These are phyloP conservation scores for Hygrophoropsis aurantiaca DNA, from an alignment of 768 basidiomycete genomes.

Conservation along the genomic window DNA sequence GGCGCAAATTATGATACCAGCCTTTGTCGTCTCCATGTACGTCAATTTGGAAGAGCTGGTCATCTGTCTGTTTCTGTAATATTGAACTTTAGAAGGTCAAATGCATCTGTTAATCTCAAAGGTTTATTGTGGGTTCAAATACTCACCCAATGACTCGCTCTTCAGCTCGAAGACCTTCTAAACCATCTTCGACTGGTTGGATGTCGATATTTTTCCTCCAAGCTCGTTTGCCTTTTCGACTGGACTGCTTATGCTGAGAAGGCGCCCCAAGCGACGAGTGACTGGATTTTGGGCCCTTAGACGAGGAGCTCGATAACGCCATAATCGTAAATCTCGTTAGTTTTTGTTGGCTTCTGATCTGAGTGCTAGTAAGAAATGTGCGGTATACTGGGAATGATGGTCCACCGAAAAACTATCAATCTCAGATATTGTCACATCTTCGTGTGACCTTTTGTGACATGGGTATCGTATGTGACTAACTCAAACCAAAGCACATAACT, in stretches of 20 bases:
- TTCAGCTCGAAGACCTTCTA: conserved; percentile 79
- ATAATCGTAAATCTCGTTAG: too few species aligned
- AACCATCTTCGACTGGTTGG: conserved; percentile 68
- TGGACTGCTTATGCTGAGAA: conserved; percentile 51
- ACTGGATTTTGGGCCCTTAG: conserved; percentile 4
- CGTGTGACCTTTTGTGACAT: too few species aligned
- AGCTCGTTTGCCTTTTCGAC: conserved; percentile 87
- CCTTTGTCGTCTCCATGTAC: conserved; percentile 74
- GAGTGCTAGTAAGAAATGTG: too few species aligned
- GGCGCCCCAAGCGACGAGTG: conserved; percentile 23
- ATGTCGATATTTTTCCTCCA: conserved; percentile 95
- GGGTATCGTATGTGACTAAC: too few species aligned
- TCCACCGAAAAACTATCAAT: too few species aligned
- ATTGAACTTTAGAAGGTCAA: conserved; percentile 43
- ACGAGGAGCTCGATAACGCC: too few species aligned
- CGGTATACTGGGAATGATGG: too few species aligned
- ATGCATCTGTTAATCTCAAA: neutral
- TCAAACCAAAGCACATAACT: too few species aligned
- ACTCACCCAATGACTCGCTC: conserved; percentile 78
- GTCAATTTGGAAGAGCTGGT: conserved; percentile 81
- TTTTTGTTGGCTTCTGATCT: too few species aligned
- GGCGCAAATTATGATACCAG: conserved; percentile 29
- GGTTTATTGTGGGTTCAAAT: neutral
- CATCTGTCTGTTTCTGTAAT: conserved; percentile 66
- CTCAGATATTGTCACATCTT: too few species aligned